Evolutionary conservation across 2,329 filamentous ascomycete species (phyloP).

Genomic region (Calycina herbarum): DNA sequence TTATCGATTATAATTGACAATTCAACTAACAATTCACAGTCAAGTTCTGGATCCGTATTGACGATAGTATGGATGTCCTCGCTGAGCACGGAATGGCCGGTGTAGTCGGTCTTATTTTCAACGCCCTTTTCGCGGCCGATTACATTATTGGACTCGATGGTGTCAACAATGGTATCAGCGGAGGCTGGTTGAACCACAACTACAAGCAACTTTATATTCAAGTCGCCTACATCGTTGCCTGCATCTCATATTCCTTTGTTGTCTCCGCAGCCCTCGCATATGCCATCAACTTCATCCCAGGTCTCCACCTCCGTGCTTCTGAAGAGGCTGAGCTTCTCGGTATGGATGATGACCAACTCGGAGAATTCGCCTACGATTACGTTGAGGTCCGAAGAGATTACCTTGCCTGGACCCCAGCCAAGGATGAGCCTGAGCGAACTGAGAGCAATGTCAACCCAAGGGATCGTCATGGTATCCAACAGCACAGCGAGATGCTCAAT

Average conservation of each 20-base stretch:
- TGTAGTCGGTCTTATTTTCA: slow-evolving; percentile 70
- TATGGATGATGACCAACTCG: slow-evolving; percentile 88
- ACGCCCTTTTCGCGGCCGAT: slow-evolving; percentile 68
- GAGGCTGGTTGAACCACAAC: slow-evolving; percentile 76
- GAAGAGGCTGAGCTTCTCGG: slow-evolving; percentile 82
- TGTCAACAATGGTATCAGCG: slow-evolving; percentile 65
- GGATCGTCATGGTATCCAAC: slow-evolving; percentile 71
- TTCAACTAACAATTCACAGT: slow-evolving; percentile 21
- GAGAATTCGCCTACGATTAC: slow-evolving; percentile 88
- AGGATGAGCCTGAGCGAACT: slow-evolving; percentile 56
- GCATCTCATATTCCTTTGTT: slow-evolving; percentile 67
- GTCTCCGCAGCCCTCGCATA: slow-evolving; percentile 74
- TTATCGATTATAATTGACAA: neutral
- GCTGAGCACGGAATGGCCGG: slow-evolving; percentile 71
- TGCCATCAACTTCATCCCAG: slow-evolving; percentile 72
- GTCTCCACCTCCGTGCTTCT: slow-evolving; percentile 75
- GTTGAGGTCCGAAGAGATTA: slow-evolving; percentile 87
- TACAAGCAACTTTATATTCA: slow-evolving; percentile 77
- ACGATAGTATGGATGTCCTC: slow-evolving; percentile 72
- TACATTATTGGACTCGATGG: slow-evolving; percentile 75
- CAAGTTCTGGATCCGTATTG: slow-evolving; percentile 57
- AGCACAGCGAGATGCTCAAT: slow-evolving; percentile 67
- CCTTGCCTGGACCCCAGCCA: slow-evolving; percentile 81
- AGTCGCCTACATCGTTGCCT: slow-evolving; percentile 71
- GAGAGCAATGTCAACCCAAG: slow-evolving; percentile 57